Conservation (phyloP, 2,329 filamentous ascomycete genomes). For the Raffaelea arxii region DNA sequence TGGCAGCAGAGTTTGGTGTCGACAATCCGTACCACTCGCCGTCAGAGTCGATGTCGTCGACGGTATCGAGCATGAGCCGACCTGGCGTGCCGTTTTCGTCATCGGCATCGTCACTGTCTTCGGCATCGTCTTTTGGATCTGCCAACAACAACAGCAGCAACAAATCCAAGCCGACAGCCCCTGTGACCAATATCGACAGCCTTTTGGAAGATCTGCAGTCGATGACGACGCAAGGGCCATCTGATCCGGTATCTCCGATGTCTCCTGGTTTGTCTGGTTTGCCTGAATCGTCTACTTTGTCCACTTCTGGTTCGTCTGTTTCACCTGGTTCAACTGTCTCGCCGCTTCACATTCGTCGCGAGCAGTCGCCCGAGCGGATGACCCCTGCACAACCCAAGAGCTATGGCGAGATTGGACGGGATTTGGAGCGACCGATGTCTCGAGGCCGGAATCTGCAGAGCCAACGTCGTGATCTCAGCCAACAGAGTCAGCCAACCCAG, state of each 20-base stretch:
- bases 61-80: slow-evolving; percentile 49
- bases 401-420: slow-evolving; percentile 1
- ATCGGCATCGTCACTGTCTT: slow-evolving; percentile 43
- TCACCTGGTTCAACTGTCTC: background rate
- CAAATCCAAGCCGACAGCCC: background rate
- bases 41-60: slow-evolving; percentile 56
- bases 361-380: background rate
- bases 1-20: slow-evolving; percentile 49
- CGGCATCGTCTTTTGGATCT: slow-evolving; percentile 14
- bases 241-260: too few relatives aligned
- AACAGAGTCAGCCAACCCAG: too few relatives aligned
- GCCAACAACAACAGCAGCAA: slow-evolving; percentile 2
- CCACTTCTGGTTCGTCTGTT: slow-evolving; percentile 1
- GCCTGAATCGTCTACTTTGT: background rate
- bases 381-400: slow-evolving; percentile 3
- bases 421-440: too few relatives aligned
- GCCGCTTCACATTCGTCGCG: slow-evolving; percentile 29
- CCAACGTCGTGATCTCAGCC: too few relatives aligned
- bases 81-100: slow-evolving; percentile 49
- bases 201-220: background rate
- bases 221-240: background rate
- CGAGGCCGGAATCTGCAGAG: too few relatives aligned
- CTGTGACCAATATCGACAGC: background rate
- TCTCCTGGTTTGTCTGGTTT: slow-evolving; percentile 5
- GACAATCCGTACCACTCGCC: slow-evolving; percentile 56